Percentiles rank a stretch among this genome's conserved stretches.
Conservation (phyloP, 345 rosid genomes). For the Ailanthus altissimus region DNA sequence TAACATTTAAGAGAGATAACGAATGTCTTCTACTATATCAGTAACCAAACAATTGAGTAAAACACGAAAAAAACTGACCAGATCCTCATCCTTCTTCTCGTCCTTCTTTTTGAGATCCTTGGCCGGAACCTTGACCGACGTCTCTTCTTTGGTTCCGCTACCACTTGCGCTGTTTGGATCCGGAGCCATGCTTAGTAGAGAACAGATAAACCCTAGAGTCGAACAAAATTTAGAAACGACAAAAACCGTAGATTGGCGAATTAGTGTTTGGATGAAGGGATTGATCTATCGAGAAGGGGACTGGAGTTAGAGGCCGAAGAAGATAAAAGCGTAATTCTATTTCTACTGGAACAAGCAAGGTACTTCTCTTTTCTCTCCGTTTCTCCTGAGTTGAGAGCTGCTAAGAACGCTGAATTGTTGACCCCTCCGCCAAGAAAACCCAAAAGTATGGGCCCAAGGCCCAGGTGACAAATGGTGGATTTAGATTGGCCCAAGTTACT, state of each 20-base stretch:
- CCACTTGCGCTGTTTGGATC: slow-evolving; percentile 57
- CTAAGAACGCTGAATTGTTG: not conserved
- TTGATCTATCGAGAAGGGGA: not conserved
- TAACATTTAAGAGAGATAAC: not conserved
- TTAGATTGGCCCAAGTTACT: not conserved
- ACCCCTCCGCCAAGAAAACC: slow-evolving; percentile 18
- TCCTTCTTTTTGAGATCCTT: slow-evolving; percentile 92
- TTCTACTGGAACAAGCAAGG: slow-evolving; percentile 22
- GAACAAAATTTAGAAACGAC: not conserved
- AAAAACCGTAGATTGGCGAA: not conserved
- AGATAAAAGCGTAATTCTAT: not conserved
- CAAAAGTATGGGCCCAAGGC: not conserved
- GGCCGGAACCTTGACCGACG: slow-evolving; percentile 58
- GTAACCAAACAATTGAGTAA: not conserved
- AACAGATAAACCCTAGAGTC: slow-evolving; percentile 11
- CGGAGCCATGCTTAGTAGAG: slow-evolving; percentile 37
- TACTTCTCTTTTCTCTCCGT: not conserved
- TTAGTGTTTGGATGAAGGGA: not conserved
- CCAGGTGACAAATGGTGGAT: not conserved
- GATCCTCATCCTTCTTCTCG: slow-evolving; percentile 89
- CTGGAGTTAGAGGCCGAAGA: not conserved
- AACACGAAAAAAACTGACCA: slow-evolving; percentile 43
- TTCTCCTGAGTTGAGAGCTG: not conserved
- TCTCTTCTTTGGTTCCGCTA: slow-evolving; percentile 52
- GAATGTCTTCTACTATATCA: not conserved